Conservation (phyloP, 1,284 basidiomycete genomes). For the Austroboletus rostrupii region DNA sequence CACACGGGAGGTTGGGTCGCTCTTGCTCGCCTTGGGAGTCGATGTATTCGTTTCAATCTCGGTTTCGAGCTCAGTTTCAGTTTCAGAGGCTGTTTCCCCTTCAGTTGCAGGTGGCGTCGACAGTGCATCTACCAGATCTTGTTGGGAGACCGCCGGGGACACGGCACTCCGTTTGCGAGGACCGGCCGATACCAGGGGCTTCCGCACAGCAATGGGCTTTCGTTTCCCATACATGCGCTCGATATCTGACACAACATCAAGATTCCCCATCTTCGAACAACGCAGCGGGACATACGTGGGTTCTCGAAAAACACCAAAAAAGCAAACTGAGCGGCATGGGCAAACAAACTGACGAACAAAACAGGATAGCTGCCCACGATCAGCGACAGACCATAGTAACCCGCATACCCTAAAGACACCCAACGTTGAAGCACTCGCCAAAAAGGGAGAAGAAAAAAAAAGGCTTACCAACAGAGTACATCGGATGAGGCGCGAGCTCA, state of each 20-base stretch:
- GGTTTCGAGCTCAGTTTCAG: conserved; percentile 61
- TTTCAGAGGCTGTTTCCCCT: conserved; percentile 67
- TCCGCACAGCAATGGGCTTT: conserved; percentile 81
- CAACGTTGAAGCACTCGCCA: neutral
- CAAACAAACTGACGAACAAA: conserved; percentile 88
- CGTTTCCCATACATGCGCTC: conserved; percentile 87
- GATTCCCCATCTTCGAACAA: neutral
- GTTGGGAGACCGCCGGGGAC: conserved; percentile 2
- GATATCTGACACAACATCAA: conserved; percentile 63
- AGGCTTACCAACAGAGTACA: conserved; percentile 85
- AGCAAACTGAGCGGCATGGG: conserved; percentile 92
- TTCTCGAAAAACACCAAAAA: conserved; percentile 98
- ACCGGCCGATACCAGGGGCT: conserved; percentile 46
- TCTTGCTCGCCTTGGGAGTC: conserved; percentile 11
- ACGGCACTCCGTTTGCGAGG: conserved; percentile 9
- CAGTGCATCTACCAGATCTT: conserved; percentile 13
- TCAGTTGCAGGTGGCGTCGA: conserved; percentile 69
- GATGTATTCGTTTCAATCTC: conserved; percentile 56
- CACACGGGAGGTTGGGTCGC: neutral
- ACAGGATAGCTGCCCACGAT: conserved; percentile 88
- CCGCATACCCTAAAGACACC: conserved; percentile 72
- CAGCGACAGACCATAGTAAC: conserved; percentile 93
- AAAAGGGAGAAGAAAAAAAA: conserved; percentile 4
- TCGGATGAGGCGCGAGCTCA: conserved; percentile 86
- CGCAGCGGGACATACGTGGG: conserved; percentile 64